Evolutionary conservation across 371 early-diverging fungal species (phyloP).

Genomic region (Saksenaea oblongispora): DNA sequence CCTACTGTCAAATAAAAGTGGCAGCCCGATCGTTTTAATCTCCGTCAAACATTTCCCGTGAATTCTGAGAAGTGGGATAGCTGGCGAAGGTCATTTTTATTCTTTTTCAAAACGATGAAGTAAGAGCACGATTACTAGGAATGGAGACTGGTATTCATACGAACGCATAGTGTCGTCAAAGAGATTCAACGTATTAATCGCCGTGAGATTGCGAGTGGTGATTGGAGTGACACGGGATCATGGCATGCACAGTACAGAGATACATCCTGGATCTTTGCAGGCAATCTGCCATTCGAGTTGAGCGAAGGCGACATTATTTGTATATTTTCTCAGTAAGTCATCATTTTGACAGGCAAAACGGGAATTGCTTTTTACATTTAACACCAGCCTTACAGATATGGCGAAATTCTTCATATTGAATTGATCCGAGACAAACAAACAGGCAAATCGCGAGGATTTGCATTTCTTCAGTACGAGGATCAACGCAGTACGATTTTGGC

Average conservation of each 20-base stretch:
- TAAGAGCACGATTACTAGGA: not conserved
- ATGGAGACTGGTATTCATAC: too few relatives aligned
- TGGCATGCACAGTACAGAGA: conserved; percentile 94
- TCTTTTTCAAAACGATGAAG: not conserved
- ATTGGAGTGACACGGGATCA: conserved; percentile 55
- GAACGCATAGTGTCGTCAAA: conserved; percentile 75
- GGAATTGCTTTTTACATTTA: conserved; percentile 10
- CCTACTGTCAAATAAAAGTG: too few relatives aligned
- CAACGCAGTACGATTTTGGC: conserved; percentile 90
- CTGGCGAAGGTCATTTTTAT: too few relatives aligned
- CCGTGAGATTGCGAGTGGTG: conserved; percentile 51
- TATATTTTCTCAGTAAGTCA: conserved; percentile 86
- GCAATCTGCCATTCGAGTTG: conserved; percentile 81
- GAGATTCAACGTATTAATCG: conserved; percentile 78
- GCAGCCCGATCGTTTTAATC: too few relatives aligned
- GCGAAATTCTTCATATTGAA: conserved; percentile 89
- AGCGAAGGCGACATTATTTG: conserved; percentile 92
- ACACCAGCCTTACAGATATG: conserved; percentile 57
- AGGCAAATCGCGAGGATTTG: conserved; percentile 87
- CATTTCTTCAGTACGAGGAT: conserved; percentile 94
- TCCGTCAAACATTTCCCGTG: too few relatives aligned
- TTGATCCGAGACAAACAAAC: conserved; percentile 84
- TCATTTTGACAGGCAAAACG: not conserved
- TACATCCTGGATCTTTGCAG: conserved; percentile 89
- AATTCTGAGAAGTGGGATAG: too few relatives aligned